Conservation (phyloP, 768 basidiomycete genomes). For the Imleria badia region DNA sequence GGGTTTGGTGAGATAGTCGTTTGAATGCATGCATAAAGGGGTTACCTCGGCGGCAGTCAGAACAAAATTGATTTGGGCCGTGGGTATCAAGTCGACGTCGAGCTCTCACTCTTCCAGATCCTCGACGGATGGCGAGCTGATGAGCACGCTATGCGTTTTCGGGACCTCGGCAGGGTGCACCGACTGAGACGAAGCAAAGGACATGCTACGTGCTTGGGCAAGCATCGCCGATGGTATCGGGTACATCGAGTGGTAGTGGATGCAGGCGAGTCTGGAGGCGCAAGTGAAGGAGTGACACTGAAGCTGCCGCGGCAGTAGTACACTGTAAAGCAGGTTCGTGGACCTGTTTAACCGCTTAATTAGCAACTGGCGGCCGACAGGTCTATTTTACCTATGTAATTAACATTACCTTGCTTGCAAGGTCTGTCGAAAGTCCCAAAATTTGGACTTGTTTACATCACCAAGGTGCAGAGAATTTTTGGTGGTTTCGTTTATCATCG, state of each 20-base stretch:
- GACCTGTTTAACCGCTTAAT: no score
- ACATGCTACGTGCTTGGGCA: background rate
- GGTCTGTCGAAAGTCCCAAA: no score
- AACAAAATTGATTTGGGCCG: constrained; percentile 51
- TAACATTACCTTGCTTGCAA: no score
- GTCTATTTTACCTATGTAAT: no score
- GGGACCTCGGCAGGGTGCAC: constrained; percentile 42
- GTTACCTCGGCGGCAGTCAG: constrained; percentile 78
- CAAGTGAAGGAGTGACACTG: background rate
- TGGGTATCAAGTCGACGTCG: constrained; percentile 57
- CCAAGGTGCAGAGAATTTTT: constrained; percentile 8
- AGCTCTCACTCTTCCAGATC: constrained; percentile 62
- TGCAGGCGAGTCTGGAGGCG: no score
- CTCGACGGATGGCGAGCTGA: constrained; percentile 49
- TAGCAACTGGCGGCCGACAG: no score
- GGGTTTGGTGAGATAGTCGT: background rate
- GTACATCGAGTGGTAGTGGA: no score
- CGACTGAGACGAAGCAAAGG: constrained; percentile 20
- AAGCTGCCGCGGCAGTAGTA: background rate
- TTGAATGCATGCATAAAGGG: background rate
- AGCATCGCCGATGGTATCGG: background rate
- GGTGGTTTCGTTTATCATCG: background rate
- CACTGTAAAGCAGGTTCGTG: no score
- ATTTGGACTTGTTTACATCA: constrained; percentile 17
- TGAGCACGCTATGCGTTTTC: constrained; percentile 45